These are phyloP conservation scores for Senna siamea DNA, from an alignment of 306 rosid genomes.

Conservation along the genomic window DNA sequence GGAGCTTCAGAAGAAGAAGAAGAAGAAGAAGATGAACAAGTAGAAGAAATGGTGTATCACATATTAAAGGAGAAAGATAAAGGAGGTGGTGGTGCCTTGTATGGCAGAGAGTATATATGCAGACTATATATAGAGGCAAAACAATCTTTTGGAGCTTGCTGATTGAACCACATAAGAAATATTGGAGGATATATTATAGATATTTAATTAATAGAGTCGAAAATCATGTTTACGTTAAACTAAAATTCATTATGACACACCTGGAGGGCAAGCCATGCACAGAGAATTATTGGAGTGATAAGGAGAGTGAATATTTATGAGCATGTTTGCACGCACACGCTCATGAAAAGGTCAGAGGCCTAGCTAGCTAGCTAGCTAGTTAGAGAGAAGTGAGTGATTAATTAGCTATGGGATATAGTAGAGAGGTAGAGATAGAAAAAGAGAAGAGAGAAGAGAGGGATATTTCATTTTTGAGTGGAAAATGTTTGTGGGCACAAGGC, in stretches of 20 bases:
- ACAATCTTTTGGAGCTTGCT: slow-evolving; percentile 34
- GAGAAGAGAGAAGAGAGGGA: slow-evolving; percentile 23
- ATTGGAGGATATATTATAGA: no score
- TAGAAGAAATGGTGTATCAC: no score
- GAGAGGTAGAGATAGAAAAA: no score
- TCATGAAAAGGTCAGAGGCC: not conserved
- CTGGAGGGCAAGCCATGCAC: slow-evolving; percentile 25
- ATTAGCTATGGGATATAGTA: no score
- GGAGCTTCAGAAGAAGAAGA: not conserved
- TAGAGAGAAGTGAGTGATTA: no score
- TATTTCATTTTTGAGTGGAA: not conserved
- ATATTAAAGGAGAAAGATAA: not conserved
- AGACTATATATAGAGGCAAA: slow-evolving; percentile 43
- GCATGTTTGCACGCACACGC: slow-evolving; percentile 4
- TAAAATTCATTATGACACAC: no score
- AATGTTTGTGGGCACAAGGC: slow-evolving; percentile 47
- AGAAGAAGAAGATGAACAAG: no score
- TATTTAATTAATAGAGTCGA: not conserved
- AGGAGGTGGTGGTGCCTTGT: no score
- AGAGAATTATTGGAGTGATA: slow-evolving; percentile 46
- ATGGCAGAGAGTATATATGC: not conserved
- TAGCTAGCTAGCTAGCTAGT: no score
- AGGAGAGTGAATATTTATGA: slow-evolving; percentile 30
- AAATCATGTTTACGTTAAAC: no score
- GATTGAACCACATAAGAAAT: slow-evolving; percentile 24